Percentiles rank a stretch among this genome's conserved stretches.
These are phyloP conservation scores for Yamadazyma ubonensis DNA, from an alignment of 805 yeast genomes.

Conservation along the genomic window DNA sequence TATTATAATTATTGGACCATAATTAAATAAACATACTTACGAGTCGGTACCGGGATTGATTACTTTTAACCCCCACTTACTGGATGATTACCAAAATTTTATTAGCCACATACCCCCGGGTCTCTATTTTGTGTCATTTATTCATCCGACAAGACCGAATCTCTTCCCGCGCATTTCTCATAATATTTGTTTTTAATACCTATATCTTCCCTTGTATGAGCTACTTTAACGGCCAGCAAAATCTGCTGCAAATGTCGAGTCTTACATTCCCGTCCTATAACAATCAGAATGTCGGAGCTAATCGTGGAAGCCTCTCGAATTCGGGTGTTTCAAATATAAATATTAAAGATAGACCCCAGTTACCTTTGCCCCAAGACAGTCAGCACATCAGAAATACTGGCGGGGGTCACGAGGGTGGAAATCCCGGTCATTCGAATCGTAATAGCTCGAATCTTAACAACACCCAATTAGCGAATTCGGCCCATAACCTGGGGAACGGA, in stretches of 20 bases:
- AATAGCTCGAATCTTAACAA: too few relatives aligned
- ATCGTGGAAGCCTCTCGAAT: background rate
- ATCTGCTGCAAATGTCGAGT: constrained; percentile 1
- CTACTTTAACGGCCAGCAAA: constrained; percentile 4
- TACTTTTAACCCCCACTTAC: too few relatives aligned
- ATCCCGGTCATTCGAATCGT: too few relatives aligned
- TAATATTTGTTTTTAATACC: background rate
- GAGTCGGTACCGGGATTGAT: too few relatives aligned
- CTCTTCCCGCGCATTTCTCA: constrained; percentile 1
- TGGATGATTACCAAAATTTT: background rate
- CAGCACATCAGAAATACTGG: background rate
- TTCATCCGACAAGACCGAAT: constrained; percentile 5
- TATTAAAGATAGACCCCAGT: constrained; percentile 12
- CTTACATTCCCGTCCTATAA: constrained; percentile 14
- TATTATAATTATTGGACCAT: too few relatives aligned
- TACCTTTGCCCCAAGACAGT: constrained; percentile 15
- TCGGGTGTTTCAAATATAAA: background rate
- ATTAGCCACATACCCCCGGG: background rate
- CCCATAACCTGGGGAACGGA: too few relatives aligned
- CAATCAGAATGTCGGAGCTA: constrained; percentile 2
- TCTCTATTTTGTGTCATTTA: background rate
- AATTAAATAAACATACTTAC: too few relatives aligned
- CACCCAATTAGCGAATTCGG: too few relatives aligned
- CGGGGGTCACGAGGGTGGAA: background rate
- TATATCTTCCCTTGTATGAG: constrained; percentile 4